These are phyloP conservation scores for Fonsecaea nubica DNA, from an alignment of 2,329 filamentous ascomycete species.

Conservation along the genomic window DNA sequence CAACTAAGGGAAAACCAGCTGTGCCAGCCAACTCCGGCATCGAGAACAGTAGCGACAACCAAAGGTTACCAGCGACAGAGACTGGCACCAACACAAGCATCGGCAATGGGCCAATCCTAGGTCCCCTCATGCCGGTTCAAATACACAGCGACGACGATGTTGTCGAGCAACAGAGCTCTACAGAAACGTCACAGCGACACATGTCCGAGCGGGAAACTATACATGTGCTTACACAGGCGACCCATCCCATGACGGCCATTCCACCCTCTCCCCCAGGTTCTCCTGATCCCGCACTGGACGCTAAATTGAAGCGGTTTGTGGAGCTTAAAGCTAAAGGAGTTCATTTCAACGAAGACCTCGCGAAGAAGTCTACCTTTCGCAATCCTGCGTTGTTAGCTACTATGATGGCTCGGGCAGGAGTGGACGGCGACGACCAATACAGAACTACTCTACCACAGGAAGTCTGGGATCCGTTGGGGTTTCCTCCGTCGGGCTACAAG, in stretches of 20 bases:
- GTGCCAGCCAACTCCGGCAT: neutral
- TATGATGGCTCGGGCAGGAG: constrained; percentile 64
- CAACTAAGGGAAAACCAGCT: neutral
- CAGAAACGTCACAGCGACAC: constrained; percentile 13
- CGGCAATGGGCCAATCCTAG: constrained; percentile 32
- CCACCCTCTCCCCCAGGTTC: constrained; percentile 56
- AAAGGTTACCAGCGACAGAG: neutral
- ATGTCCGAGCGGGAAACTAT: constrained; percentile 50
- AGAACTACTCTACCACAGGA: constrained; percentile 54
- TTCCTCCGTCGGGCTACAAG: constrained; percentile 55
- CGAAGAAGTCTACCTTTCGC: constrained; percentile 62
- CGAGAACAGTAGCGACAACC: neutral
- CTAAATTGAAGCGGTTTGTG: constrained; percentile 67
- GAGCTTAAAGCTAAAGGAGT: constrained; percentile 66
- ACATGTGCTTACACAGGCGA: constrained; percentile 63
- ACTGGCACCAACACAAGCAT: neutral
- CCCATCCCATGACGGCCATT: constrained; percentile 53
- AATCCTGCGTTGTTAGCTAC: constrained; percentile 65
- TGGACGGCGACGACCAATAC: constrained; percentile 62
- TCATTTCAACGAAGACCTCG: constrained; percentile 69
- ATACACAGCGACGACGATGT: constrained; percentile 7
- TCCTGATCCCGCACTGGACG: constrained; percentile 53
- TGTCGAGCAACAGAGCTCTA: constrained; percentile 22
- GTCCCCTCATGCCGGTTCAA: constrained; percentile 34
- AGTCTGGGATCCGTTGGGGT: constrained; percentile 48